These are phyloP conservation scores for Populus tomentosa DNA, from an alignment of 441 rosid species.

Conservation along the genomic window DNA sequence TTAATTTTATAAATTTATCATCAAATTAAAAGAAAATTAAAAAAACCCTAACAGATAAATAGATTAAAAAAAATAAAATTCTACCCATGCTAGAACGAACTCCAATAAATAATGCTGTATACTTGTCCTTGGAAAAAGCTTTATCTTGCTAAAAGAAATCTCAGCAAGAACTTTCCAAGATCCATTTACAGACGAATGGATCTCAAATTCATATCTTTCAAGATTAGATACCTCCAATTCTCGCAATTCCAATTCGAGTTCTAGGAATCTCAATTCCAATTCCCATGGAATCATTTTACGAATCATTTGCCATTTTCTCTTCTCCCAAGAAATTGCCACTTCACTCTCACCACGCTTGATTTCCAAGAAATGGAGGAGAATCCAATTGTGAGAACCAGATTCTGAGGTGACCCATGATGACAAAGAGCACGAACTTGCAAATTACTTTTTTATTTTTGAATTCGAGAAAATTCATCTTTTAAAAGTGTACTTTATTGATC, in stretches of 20 bases:
- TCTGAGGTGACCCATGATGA: slow-evolving; percentile 24
- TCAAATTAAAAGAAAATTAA: too few relatives aligned
- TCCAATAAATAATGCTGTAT: slow-evolving; percentile 41
- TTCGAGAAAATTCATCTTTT: too few relatives aligned
- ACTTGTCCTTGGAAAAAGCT: slow-evolving; percentile 24
- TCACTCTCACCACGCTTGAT: slow-evolving; percentile 29
- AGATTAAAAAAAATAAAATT: slow-evolving; percentile 21
- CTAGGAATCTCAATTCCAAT: slow-evolving; percentile 8
- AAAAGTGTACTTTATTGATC: too few relatives aligned
- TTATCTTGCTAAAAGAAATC: slow-evolving; percentile 26
- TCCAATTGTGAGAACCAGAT: slow-evolving; percentile 33
- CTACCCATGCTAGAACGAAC: neutral
- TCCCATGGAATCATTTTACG: slow-evolving; percentile 27
- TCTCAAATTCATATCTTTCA: slow-evolving; percentile 45
- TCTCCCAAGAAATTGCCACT: slow-evolving; percentile 40
- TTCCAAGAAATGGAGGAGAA: slow-evolving; percentile 50
- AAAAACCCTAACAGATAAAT: too few relatives aligned
- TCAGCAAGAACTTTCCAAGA: slow-evolving; percentile 44
- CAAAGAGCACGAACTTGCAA: slow-evolving; percentile 9
- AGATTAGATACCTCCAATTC: slow-evolving; percentile 35
- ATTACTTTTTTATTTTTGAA: too few relatives aligned
- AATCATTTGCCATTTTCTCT: slow-evolving; percentile 32
- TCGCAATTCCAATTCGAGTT: neutral
- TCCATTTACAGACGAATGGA: slow-evolving; percentile 32
- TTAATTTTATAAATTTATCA: too few relatives aligned